These are phyloP conservation scores for Fonsecaea multimorphosa DNA, from an alignment of 2,329 filamentous ascomycete genomes.

Conservation along the genomic window DNA sequence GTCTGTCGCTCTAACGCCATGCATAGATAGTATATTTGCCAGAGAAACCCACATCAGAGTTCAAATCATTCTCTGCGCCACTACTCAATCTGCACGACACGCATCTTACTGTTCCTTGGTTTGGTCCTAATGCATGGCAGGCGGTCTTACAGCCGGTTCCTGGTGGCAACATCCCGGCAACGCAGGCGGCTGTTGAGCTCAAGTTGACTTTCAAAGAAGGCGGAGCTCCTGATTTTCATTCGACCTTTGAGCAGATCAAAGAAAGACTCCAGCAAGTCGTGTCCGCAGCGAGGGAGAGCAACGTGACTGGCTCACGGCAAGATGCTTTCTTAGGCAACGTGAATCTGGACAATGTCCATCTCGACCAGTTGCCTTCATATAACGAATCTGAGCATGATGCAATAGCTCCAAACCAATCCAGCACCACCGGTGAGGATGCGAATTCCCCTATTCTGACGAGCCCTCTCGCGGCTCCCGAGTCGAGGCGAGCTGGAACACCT, in stretches of 20 bases:
- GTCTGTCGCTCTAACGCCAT: slow-evolving; percentile 25
- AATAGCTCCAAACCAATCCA: slow-evolving; percentile 40
- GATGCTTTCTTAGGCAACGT: slow-evolving; percentile 53
- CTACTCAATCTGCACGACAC: slow-evolving; percentile 87
- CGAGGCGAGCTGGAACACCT: slow-evolving; percentile 13
- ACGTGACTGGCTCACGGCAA: slow-evolving; percentile 44
- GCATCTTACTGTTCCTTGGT: slow-evolving; percentile 85
- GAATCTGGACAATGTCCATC: slow-evolving; percentile 69
- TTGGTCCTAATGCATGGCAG: slow-evolving; percentile 90
- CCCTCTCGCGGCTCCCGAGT: slow-evolving; percentile 4
- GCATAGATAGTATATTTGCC: slow-evolving; percentile 85
- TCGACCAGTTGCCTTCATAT: slow-evolving; percentile 89
- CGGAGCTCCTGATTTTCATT: slow-evolving; percentile 90
- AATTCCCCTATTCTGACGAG: slow-evolving; percentile 23
- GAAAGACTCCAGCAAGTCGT: slow-evolving; percentile 82
- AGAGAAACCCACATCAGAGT: slow-evolving; percentile 66
- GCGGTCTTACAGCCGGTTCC: slow-evolving; percentile 79
- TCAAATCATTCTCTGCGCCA: slow-evolving; percentile 88
- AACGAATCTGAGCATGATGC: slow-evolving; percentile 63
- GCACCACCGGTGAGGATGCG: slow-evolving; percentile 31
- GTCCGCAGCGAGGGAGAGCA: slow-evolving; percentile 73
- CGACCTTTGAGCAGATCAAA: slow-evolving; percentile 80
- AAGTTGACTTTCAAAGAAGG: slow-evolving; percentile 93
- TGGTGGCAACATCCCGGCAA: slow-evolving; percentile 79
- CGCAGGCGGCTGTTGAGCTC: slow-evolving; percentile 75